Evolutionary conservation across 2,329 filamentous ascomycete species (phyloP), one percentile per base, ranked within the genome.

Genomic region (Rhinocladiella similis): DNA sequence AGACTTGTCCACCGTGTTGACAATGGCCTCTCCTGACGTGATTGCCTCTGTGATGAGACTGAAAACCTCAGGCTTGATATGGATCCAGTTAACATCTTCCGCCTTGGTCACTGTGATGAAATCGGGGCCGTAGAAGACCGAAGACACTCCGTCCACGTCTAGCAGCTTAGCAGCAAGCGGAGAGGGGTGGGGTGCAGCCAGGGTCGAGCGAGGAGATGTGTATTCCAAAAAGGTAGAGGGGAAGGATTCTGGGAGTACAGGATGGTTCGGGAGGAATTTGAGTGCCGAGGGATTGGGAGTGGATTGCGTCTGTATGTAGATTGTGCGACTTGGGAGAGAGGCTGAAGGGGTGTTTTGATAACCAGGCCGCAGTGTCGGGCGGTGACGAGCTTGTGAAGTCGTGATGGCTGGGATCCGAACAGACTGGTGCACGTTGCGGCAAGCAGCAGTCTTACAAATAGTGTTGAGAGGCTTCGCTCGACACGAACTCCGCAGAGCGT

Each of bases 41-140:
- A 99, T 86, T 36, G 89, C 87, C 75, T 97, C 93, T 48, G 91
- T 97, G 72, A 99, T 97, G 59, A 97, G 79, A 60, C 90, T 88
- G 74, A 97, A 99, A 27, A 97, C 85, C 73, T 99, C 94, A 1
- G 94, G 93, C 68, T 94, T 94, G 67, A 99, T 86, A 72, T 97
- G 91, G 38, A 90, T 89, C 94, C 94, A 99, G 68, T 92, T 90
- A 2, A 88, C 89, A 64, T 94, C 89, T 62, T 85, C 81, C 47
- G 90, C 85, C 74, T 99, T 99, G 42, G 89, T 97, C 35, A 99
- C 88, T 12, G 94, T 99, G 75, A 99, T 97, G 77, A 96, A 97
- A 72, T 99, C 92, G 33, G 85, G 77, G 50, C 93, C 94, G 75
- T 96, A 97, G 75, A 97, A 97, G 19, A 99, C 89, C 1, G 90